These are phyloP conservation scores for Talaromyces sp. DNA, from an alignment of 2,329 filamentous ascomycete genomes.

Conservation along the genomic window DNA sequence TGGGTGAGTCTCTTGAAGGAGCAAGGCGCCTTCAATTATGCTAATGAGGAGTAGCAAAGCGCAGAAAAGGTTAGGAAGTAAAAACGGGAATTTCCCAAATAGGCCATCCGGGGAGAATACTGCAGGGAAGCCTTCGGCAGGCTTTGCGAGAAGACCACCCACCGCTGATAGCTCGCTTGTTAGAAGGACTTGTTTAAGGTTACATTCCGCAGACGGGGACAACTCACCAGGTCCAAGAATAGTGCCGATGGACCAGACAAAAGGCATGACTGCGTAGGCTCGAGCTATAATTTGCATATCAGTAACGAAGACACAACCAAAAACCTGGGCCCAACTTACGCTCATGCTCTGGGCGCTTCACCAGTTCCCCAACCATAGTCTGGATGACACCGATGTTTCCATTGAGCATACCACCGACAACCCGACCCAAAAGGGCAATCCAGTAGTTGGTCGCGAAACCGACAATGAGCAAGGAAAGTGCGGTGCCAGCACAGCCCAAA, in stretches of 20 bases:
- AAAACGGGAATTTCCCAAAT: conserved; percentile 76
- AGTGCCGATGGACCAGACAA: conserved; percentile 86
- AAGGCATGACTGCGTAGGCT: conserved; percentile 89
- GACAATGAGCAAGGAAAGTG: conserved; percentile 75
- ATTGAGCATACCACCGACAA: conserved; percentile 76
- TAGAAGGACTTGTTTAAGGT: conserved; percentile 1
- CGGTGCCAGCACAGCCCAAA: conserved; percentile 73
- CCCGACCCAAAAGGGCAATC: conserved; percentile 70
- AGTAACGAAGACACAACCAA: neutral
- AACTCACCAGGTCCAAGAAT: conserved; percentile 65
- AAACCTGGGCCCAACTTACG: conserved; percentile 52
- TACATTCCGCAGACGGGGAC: conserved; percentile 2
- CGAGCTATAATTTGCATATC: conserved; percentile 49
- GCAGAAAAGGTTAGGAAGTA: conserved; percentile 85
- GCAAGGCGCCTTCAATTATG: conserved; percentile 71
- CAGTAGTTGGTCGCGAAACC: conserved; percentile 80
- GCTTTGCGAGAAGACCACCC: conserved; percentile 79
- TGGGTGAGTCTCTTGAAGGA: conserved; percentile 85
- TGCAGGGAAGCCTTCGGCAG: conserved; percentile 66
- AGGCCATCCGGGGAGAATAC: conserved; percentile 62
- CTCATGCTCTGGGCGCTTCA: conserved; percentile 78
- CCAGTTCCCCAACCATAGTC: conserved; percentile 87
- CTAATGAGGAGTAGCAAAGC: conserved; percentile 69
- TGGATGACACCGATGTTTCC: conserved; percentile 89
- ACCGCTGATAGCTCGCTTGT: conserved; percentile 50